Evolutionary conservation across 78 protist species (phyloP).

Genomic region (Corallochytrium limacisporum): DNA sequence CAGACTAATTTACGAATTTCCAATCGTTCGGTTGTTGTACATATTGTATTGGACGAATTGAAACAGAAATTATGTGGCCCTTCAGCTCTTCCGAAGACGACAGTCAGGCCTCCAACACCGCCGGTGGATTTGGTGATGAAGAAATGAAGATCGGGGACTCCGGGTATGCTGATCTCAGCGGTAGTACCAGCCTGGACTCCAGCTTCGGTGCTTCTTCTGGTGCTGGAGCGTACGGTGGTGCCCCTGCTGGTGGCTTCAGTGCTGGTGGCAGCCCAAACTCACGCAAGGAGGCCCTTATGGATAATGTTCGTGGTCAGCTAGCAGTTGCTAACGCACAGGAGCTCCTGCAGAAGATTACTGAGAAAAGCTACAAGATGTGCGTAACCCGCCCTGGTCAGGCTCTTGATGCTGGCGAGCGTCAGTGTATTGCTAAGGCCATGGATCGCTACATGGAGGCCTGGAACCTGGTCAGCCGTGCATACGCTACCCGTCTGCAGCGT

Average conservation of each 20-base stretch:
- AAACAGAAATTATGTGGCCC: too few relatives aligned
- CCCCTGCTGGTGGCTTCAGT: background rate
- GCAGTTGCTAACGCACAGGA: constrained; percentile 29
- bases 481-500: constrained; percentile 14
- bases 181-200: too few relatives aligned
- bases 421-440: constrained; percentile 24
- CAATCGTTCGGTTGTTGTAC: too few relatives aligned
- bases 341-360: constrained; percentile 20
- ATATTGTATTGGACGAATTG: too few relatives aligned
- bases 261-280: background rate
- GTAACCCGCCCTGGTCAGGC: background rate
- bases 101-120: too few relatives aligned
- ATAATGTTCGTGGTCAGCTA: constrained; percentile 9
- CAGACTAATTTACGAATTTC: too few relatives aligned
- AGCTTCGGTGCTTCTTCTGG: too few relatives aligned
- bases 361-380: constrained; percentile 15
- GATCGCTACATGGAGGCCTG: constrained; percentile 26
- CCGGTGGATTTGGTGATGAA: too few relatives aligned
- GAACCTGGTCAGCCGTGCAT: constrained; percentile 10
- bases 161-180: too few relatives aligned
- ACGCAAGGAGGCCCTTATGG: constrained; percentile 7
- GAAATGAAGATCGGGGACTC: too few relatives aligned
- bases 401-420: background rate
- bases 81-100: too few relatives aligned
- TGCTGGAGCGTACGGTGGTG: too few relatives aligned